Evolutionary conservation across 768 basidiomycete species (phyloP).

Genomic region (Tulasnella sp.): DNA sequence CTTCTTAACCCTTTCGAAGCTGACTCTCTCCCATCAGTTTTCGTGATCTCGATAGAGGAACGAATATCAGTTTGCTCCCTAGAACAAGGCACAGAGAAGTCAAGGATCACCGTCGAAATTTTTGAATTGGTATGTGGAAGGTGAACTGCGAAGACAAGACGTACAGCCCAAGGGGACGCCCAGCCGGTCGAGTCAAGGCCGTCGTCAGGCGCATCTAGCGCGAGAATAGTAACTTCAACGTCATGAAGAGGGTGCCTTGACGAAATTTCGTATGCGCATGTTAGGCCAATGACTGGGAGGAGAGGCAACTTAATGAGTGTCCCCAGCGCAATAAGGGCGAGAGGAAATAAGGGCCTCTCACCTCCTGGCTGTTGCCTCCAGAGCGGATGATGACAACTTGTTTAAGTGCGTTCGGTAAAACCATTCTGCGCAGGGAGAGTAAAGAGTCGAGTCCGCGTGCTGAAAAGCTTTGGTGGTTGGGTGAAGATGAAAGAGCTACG

Average conservation of each 20-base stretch:
- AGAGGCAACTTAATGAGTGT: neutral
- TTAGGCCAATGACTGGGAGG: slow-evolving; percentile 34
- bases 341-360: neutral
- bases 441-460: too few species aligned
- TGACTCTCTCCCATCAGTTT: slow-evolving; percentile 47
- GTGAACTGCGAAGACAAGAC: slow-evolving; percentile 29
- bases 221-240: slow-evolving; percentile 45
- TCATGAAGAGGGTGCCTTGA: slow-evolving; percentile 37
- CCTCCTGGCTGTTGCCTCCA: neutral
- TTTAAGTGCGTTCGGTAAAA: neutral
- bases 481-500: neutral
- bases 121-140: neutral
- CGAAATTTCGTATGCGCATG: slow-evolving; percentile 43
- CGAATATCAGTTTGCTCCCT: slow-evolving; percentile 57
- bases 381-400: slow-evolving; percentile 29
- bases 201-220: slow-evolving; percentile 48
- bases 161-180: slow-evolving; percentile 57
- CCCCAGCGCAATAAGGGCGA: neutral
- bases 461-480: neutral
- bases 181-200: slow-evolving; percentile 49
- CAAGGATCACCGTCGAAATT: neutral
- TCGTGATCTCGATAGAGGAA: slow-evolving; percentile 43
- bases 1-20: slow-evolving; percentile 46
- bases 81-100: slow-evolving; percentile 18
- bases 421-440: neutral